A percentile compares a stretch with the other conserved stretches of the same genome.
phyloP scores from a whole-genome alignment of 108 stramenopile genomes.

The Cyclotella choctawhatcheeana region DNA sequence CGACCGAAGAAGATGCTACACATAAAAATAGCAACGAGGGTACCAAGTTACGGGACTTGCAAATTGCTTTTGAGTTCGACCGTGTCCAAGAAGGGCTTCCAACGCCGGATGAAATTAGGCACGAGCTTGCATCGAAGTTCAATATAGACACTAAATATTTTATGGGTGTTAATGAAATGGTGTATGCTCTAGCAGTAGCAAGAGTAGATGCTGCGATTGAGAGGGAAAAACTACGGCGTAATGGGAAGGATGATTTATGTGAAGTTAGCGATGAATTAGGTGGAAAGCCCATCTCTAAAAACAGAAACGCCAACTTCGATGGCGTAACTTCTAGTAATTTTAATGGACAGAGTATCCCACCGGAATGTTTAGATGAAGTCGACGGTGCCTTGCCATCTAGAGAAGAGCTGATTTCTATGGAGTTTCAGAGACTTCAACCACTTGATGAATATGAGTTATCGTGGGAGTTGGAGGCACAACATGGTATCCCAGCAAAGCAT shows the following conservation, averaged over 20 bases:
- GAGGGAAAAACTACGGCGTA: slow-evolving; percentile 15
- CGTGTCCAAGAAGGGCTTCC: slow-evolving; percentile 35
- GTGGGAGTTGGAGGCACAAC: slow-evolving; percentile 46
- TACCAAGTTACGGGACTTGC: slow-evolving; percentile 37
- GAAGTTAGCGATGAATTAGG: slow-evolving; percentile 6
- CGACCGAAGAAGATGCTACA: background rate
- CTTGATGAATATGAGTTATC: slow-evolving; percentile 33
- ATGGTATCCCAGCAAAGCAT: slow-evolving; percentile 49
- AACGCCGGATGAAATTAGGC: slow-evolving; percentile 12
- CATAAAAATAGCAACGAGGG: slow-evolving; percentile 6
- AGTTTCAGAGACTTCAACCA: slow-evolving; percentile 38
- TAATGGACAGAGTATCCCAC: background rate
- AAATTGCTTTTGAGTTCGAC: slow-evolving; percentile 52
- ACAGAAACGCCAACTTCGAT: slow-evolving; percentile 25
- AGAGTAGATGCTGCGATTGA: slow-evolving; percentile 44
- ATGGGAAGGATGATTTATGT: slow-evolving; percentile 29
- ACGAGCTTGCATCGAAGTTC: slow-evolving; percentile 40
- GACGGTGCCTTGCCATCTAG: slow-evolving; percentile 16
- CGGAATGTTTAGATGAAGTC: slow-evolving; percentile 16
- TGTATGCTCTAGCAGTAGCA: slow-evolving; percentile 49
- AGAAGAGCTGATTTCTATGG: slow-evolving; percentile 45
- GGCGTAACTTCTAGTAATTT: slow-evolving; percentile 2
- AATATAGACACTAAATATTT: slow-evolving; percentile 43
- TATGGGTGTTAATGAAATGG: slow-evolving; percentile 48
- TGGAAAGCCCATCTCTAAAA: slow-evolving; percentile 24